Evolutionary conservation across 2,329 filamentous ascomycete genomes (phyloP), one percentile per base, ranked within the genome.

Genomic region (Erysiphe pulchra): DNA sequence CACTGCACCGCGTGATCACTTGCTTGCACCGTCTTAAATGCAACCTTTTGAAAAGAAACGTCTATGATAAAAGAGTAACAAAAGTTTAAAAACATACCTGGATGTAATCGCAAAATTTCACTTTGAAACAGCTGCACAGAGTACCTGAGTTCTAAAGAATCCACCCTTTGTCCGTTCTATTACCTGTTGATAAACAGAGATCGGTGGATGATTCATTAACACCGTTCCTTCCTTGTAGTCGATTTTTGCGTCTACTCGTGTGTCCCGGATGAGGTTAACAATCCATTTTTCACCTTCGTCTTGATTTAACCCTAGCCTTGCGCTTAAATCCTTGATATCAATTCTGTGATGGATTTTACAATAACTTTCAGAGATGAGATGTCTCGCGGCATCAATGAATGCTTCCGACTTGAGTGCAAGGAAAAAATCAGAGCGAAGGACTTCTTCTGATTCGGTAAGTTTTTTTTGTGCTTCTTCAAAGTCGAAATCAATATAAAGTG

Each of bases 211-310:
- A 70, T 98, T 95, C 87, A 98, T 98, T 55, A 95, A 77, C 45
- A 98, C 90, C 46, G 90, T 95, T 59, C 90, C 90, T 65, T 92
- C 83, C 69, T 95, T 84, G 68, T 92, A 94, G 67, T 98, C 90
- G 61, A 95, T 95, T 75, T 98, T 98, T 58, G 90, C 90, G 60
- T 98, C 90, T 51, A 98, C 81, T 51, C 86, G 75, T 20, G 90
- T 98, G 65, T 98, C 90, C 52, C 90, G 80, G 65, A 98, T 98
- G 52, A 98, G 73, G 69, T 98, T 98, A 56, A 98, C 90, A 59
- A 98, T 98, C 90, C 90, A 98, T 71, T 98, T 98, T 75, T 98
- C 90, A 57, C 90, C 90, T 59, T 95, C 90, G 59, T 92, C 84
- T 57, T 86, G 78, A 60, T 80, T 84, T 52, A 98, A 71, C 53